These are phyloP conservation scores for Cordyceps militaris DNA, from an alignment of 2,329 filamentous ascomycete species.

Conservation along the genomic window DNA sequence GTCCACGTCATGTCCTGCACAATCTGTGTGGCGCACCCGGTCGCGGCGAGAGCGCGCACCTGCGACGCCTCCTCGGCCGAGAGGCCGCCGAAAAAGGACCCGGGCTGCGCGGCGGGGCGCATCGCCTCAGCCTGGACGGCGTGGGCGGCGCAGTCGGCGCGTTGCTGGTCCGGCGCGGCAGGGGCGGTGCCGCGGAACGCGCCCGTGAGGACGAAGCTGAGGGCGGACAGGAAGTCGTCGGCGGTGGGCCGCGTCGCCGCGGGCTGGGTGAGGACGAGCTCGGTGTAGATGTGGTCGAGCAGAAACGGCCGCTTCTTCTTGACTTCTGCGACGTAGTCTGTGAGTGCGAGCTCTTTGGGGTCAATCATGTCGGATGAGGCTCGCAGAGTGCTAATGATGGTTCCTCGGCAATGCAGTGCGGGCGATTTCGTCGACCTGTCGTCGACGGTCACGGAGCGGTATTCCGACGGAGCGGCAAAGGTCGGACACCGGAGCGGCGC, in stretches of 20 bases:
- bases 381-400: background rate
- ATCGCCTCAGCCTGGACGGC: conserved; percentile 1
- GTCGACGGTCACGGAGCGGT: background rate
- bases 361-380: conserved; percentile 2
- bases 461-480: background rate
- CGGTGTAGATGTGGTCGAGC: conserved; percentile 5
- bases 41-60: background rate
- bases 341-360: conserved; percentile 11
- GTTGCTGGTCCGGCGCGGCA: background rate
- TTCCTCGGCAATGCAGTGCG: background rate
- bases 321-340: background rate
- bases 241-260: background rate
- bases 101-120: background rate
- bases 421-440: background rate
- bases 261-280: background rate
- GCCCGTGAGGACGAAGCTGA: conserved; percentile 9
- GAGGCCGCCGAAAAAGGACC: background rate
- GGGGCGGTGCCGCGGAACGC: conserved; percentile 1
- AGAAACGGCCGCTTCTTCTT: conserved; percentile 8
- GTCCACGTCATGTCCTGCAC: conserved; percentile 15
- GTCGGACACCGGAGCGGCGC: conserved; percentile 8
- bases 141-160: conserved; percentile 8
- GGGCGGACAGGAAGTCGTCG: background rate
- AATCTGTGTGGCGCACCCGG: conserved; percentile 1
- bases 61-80: background rate